Percentiles rank a stretch among this genome's conserved stretches.
These are phyloP conservation scores for Yamadazyma kanchanaburiensis DNA, from an alignment of 1,139 yeast species.

Conservation along the genomic window DNA sequence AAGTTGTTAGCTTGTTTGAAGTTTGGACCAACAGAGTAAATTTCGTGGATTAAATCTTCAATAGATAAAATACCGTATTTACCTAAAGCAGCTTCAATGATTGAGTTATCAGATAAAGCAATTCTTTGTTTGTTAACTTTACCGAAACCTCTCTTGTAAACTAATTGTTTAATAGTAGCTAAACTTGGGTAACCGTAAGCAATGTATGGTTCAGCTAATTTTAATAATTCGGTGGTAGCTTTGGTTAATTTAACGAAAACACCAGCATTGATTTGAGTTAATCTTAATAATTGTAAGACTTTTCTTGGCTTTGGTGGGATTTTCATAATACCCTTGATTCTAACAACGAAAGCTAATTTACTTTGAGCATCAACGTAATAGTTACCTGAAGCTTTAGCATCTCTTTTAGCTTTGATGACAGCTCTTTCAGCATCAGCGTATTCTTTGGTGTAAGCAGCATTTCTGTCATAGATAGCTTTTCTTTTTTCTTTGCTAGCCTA, in stretches of 20 bases:
- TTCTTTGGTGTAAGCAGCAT: constrained; percentile 97
- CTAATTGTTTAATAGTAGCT: constrained; percentile 91
- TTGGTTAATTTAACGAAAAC: constrained; percentile 97
- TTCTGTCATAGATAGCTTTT: constrained; percentile 93
- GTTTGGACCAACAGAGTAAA: constrained; percentile 98
- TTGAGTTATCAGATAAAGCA: constrained; percentile 88
- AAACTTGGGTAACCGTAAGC: constrained; percentile 99
- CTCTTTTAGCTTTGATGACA: constrained; percentile 88
- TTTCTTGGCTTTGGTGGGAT: constrained; percentile 99
- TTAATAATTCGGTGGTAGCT: constrained; percentile 96
- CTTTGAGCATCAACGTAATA: constrained; percentile 98
- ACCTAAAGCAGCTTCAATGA: constrained; percentile 92
- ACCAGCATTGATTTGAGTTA: constrained; percentile 98
- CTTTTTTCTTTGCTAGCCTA: constrained; percentile 90
- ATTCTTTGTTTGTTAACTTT: constrained; percentile 98
- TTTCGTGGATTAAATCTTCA: constrained; percentile 99
- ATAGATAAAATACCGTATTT: constrained; percentile 94
- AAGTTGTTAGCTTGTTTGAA: constrained; percentile 99
- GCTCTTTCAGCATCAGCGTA: constrained; percentile 95
- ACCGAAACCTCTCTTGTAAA: constrained; percentile 99
- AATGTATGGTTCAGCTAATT: constrained; percentile 98
- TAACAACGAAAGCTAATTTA: constrained; percentile 93
- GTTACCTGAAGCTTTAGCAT: constrained; percentile 93
- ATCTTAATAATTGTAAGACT: constrained; percentile 96
- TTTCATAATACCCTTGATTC: constrained; percentile 99